Base-by-base conservation (phyloP, 306 rosid species). In the Heteromeles arbutifolia region DNA sequence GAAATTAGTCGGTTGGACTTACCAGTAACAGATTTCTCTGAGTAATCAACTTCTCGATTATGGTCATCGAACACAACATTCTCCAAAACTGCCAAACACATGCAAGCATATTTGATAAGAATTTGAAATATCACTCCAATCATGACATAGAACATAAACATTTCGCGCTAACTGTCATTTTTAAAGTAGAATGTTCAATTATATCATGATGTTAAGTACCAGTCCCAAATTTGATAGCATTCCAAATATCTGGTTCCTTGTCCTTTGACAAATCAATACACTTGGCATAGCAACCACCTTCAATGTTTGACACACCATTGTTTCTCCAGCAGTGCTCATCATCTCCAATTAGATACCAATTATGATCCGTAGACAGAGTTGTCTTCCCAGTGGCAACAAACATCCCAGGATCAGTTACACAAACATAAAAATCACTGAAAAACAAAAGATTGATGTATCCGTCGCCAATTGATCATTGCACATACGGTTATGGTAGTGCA, bases 21-120 rank as follows among this genome's bases (percentile, higher is more conserved):
- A 90, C 98, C 96, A 69, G 98, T 93, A 53, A 93, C 98, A 22
- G 91, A 90, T 68, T 87, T 93, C 84, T 93, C 98, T 0, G 84
- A n/a, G 78, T 83, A 93, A 79, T 93, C 98, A 62, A 93, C 93
- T 57, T 89, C 97, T 34, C 96, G 78, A 26, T 85, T 81, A 77
- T 91, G 87, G 85, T 91, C 97, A 69, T 93, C 97, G 67, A 93
- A 87, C 83, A 93, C 97, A 74, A 93, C 92, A 61, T 93, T 93
- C 84, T 93, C 97, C 76, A 93, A 65, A 13, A 93, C 98, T 93
- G 90, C n/a, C 45, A 75, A 74, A 77, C 70, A 69, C 61, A 21
- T 31, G 78, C 59, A 50, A 71, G 11, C 29, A 26, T 29, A 8
- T 4, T 19, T 4, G 34, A 43, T 37, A 44, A 65, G 22, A 28